phyloP scores from a whole-genome alignment of 169 alveolate species.

The Eimeria mitis region DNA sequence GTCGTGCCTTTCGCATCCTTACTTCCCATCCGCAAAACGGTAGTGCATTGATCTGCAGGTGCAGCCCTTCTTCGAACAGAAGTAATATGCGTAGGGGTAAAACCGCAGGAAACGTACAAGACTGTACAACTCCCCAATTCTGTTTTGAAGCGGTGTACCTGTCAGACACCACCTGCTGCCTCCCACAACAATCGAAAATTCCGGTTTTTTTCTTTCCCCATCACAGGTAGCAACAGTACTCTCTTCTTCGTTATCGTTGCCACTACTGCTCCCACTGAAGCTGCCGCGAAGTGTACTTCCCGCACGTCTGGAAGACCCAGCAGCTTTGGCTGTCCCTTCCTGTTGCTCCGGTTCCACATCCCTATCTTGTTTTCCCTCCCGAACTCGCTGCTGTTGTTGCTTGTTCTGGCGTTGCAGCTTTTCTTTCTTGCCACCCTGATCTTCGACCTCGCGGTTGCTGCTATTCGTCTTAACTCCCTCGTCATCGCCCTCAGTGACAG shows the following conservation, averaged over 20 bases:
- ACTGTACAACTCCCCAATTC: constrained; percentile 97
- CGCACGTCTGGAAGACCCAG: constrained; percentile 13
- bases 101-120: constrained; percentile 96
- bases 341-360: constrained; percentile 14
- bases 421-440: not conserved
- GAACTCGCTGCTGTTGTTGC: constrained; percentile 8
- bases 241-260: not conserved
- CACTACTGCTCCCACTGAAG: not conserved
- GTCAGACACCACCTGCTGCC: constrained; percentile 97
- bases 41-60: constrained; percentile 88
- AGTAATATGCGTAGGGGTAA: constrained; percentile 95
- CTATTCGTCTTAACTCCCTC: not conserved
- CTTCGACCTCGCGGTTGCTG: not conserved
- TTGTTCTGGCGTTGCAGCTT: constrained; percentile 3
- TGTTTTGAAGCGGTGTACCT: constrained; percentile 99
- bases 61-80: constrained; percentile 93
- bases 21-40: constrained; percentile 87
- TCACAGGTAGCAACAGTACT: not conserved
- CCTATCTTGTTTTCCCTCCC: not conserved
- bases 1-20: not conserved
- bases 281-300: not conserved
- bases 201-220: constrained; percentile 26
- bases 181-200: constrained; percentile 30
- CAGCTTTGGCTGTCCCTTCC: constrained; percentile 34
- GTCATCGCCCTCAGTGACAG: not conserved